Conservation (phyloP, 2,329 filamentous ascomycete genomes). For the Fusarium coffeatum region DNA sequence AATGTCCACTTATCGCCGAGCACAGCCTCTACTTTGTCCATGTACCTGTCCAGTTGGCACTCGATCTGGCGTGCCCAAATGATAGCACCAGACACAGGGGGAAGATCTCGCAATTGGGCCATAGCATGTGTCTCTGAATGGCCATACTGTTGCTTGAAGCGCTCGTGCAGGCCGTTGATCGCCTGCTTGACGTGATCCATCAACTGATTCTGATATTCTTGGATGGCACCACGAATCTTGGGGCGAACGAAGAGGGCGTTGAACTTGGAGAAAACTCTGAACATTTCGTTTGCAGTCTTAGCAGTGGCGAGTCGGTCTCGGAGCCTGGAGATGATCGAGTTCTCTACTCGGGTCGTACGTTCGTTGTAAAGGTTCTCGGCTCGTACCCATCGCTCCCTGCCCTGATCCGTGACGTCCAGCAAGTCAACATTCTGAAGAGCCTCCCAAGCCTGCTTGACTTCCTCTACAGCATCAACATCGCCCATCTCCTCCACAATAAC, state of each 20-base stretch:
- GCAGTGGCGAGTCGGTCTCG: slow-evolving; percentile 93
- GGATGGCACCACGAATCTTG: slow-evolving; percentile 98
- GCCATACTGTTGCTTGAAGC: slow-evolving; percentile 98
- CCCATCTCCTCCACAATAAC: slow-evolving; percentile 93
- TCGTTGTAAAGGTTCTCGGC: slow-evolving; percentile 98
- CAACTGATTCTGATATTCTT: slow-evolving; percentile 96
- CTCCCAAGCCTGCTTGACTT: slow-evolving; percentile 94
- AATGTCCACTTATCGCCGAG: slow-evolving; percentile 94
- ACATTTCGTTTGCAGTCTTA: slow-evolving; percentile 99
- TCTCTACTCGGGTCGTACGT: slow-evolving; percentile 95
- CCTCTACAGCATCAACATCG: slow-evolving; percentile 95
- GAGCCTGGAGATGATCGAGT: slow-evolving; percentile 95
- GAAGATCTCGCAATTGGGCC: slow-evolving; percentile 95
- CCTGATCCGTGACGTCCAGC: slow-evolving; percentile 89
- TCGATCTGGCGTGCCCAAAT: slow-evolving; percentile 99
- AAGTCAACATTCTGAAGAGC: slow-evolving; percentile 95
- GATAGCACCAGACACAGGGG: slow-evolving; percentile 95
- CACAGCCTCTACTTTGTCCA: slow-evolving; percentile 99
- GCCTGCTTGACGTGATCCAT: slow-evolving; percentile 98
- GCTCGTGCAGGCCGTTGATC: slow-evolving; percentile 91
- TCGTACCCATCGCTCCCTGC: slow-evolving; percentile 90
- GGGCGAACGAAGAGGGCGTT: slow-evolving; percentile 97
- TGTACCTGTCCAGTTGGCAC: slow-evolving; percentile 92
- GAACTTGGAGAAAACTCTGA: slow-evolving; percentile 99
- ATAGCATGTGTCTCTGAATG: slow-evolving; percentile 98